Conservation (phyloP, 768 basidiomycete genomes). For the Mycena sanguinolenta region DNA sequence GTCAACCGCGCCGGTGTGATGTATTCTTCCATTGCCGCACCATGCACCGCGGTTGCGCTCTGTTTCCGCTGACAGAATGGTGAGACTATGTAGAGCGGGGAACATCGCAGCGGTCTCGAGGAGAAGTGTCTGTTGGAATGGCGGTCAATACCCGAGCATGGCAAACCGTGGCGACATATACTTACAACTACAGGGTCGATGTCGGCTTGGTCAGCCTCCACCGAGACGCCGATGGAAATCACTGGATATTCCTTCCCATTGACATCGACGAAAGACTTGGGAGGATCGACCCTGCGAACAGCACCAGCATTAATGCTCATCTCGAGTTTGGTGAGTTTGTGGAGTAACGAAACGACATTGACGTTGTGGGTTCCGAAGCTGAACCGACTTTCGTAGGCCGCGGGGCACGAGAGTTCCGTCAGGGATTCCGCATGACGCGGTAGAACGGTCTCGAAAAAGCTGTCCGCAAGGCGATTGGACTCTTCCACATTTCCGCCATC, state of each 20-base stretch:
- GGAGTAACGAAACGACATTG: not conserved
- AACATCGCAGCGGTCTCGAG: constrained; percentile 1
- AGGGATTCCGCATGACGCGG: not conserved
- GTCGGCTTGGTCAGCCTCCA: no score
- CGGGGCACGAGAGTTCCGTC: not conserved
- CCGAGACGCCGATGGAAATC: no score
- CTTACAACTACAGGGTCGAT: no score
- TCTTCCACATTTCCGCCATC: constrained; percentile 1
- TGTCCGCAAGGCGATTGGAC: constrained; percentile 4
- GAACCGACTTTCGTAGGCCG: not conserved
- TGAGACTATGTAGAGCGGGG: not conserved
- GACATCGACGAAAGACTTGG: no score
- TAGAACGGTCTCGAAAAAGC: not conserved
- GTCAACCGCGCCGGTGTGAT: not conserved
- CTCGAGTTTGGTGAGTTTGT: not conserved
- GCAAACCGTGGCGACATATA: no score
- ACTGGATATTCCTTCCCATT: no score
- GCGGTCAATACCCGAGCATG: no score
- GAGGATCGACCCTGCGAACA: not conserved
- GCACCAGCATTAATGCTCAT: not conserved
- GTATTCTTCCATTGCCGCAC: constrained; percentile 1
- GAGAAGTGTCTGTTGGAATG: not conserved
- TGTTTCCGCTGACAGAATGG: not conserved
- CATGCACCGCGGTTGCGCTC: constrained; percentile 4
- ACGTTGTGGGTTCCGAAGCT: not conserved